Base-by-base conservation (phyloP, 2,329 filamentous ascomycete genomes). In the Dryadomyces quercivorus region DNA sequence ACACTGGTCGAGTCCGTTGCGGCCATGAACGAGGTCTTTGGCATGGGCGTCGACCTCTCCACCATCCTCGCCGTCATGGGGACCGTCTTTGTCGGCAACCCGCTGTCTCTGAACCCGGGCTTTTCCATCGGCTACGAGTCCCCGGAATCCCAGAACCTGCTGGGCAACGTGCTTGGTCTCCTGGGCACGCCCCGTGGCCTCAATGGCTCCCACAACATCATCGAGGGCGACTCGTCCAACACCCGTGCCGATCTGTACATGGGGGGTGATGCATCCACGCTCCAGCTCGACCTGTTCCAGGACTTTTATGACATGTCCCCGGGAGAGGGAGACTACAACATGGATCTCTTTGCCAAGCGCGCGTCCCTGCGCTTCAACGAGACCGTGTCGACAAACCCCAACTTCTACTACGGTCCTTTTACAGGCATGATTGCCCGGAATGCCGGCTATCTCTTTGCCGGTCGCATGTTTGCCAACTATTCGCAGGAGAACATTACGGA, bases 181-280 rank as follows among this genome's bases (percentile, higher is more conserved):
- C 62, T 76, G 0, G 70, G 72, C 2, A 67, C 67, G 16, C 74
- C 74, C 0, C 70, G 70, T 45, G 75, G 75, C 5, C 67, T 80
- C 2, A 64, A 65, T 15, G 73, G 73, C n/a, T 72, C 72, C 3
- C 78, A 81, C 62, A 78, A 79, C 62, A 72, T 74, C 54, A 75
- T 78, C 60, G 77, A 81, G 65, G 66, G 72, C 0, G 77, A 81
- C 62, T 73, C 68, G 0, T 79, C 75, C 46, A 69, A 71, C 47
- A 78, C 75, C 0, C 71, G 77, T 2, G 70, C 72, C 40, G 77
- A 80, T 55, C 63, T 81, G 0, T 80, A 80, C 61, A 60, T 68
- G 12, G 74, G 70, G 1, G 73, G 74, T 5, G 72, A 81, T 58
- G 70, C 71, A 52, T 72, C 71, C 53, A 71, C 70, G 18, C 68